Conservation (phyloP, 2,329 filamentous ascomycete species). For the Fusarium annulatum region DNA sequence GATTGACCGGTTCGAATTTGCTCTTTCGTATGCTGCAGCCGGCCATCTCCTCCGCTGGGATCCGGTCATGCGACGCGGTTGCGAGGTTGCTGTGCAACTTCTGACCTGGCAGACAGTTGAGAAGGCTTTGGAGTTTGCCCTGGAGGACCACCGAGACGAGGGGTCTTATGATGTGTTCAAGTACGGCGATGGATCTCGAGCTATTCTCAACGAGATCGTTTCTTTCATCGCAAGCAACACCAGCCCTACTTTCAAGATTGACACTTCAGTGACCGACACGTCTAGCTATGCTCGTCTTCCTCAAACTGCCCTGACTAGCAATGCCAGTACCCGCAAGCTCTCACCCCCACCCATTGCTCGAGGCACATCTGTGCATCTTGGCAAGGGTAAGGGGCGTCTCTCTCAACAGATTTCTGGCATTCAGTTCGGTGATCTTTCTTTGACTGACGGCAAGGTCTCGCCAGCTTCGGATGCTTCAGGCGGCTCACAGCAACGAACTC, state of each 20-base stretch:
- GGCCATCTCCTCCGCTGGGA: constrained; percentile 68
- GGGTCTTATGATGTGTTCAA: constrained; percentile 59
- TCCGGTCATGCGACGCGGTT: constrained; percentile 66
- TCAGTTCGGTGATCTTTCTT: constrained; percentile 75
- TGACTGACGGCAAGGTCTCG: constrained; percentile 44
- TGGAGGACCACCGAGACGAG: constrained; percentile 54
- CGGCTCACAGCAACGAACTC: constrained; percentile 41
- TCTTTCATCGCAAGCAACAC: constrained; percentile 71
- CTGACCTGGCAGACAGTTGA: constrained; percentile 73
- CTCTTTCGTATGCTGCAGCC: constrained; percentile 73
- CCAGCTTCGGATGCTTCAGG: constrained; percentile 48
- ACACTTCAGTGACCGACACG: constrained; percentile 55
- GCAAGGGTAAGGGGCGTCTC: constrained; percentile 53
- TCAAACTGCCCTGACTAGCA: constrained; percentile 24
- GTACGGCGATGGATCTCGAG: constrained; percentile 63
- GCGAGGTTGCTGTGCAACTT: constrained; percentile 68
- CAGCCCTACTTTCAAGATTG: constrained; percentile 68
- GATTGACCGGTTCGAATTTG: constrained; percentile 62
- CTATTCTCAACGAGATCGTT: constrained; percentile 65
- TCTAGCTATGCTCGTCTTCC: constrained; percentile 56
- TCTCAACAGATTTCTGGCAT: constrained; percentile 70
- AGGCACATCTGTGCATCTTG: constrained; percentile 52
- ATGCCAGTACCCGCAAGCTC: constrained; percentile 16
- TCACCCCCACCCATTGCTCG: constrained; percentile 48
- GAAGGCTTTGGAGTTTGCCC: constrained; percentile 67